Evolutionary conservation across 495 filamentous ascomycete genomes (phyloP), one percentile per base, ranked within the genome.

Genomic region (Podospora appendiculata): DNA sequence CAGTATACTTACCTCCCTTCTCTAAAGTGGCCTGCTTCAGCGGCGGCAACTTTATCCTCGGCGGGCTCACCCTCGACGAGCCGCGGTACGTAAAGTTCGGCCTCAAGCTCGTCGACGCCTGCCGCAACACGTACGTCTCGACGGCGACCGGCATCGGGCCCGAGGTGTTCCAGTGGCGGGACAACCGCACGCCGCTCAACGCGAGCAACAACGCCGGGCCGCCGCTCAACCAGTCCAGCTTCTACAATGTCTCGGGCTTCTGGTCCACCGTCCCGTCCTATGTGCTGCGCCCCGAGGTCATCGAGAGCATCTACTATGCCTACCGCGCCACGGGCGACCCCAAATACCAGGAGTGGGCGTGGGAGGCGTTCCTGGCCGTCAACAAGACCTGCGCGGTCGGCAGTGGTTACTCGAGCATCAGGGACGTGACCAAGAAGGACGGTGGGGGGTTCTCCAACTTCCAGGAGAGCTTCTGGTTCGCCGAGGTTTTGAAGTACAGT

Each of bases 391-490:
- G 79, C 54, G 66, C 75, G 25, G 83, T 81, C 0, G 79, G 74
- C 2, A 82, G 79, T 5, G 90, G 89, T 5, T 95, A 82, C 66
- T 75, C 79, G 12, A 75, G 74, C 11, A 67, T 95, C 42, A 56
- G 58, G 0, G 63, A 94, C 63, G 89, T 93, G n/a, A 87, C 88
- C 58, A 61, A 59, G 17, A 41, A 54, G 0, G 71, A 70, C 8
- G 89, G 89, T 4, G 89, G 86, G 6, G 64, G 66, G 6, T 80
- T 78, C 45, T 64, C 67, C 35, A 82, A 94, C 56, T 82, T 83
- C 61, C 85, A 91, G 75, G 90, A 95, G 72, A 91, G 86, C 58
- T 95, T 94, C 72, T 82, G 88, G 69, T 92, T 93, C 63, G 90
- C 90, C 0, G 90, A 96, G 72, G 87, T 91, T 48, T 54, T 94